Evolutionary conservation across 1,284 basidiomycete genomes (phyloP).

Genomic region (Melampsora larici-populina): DNA sequence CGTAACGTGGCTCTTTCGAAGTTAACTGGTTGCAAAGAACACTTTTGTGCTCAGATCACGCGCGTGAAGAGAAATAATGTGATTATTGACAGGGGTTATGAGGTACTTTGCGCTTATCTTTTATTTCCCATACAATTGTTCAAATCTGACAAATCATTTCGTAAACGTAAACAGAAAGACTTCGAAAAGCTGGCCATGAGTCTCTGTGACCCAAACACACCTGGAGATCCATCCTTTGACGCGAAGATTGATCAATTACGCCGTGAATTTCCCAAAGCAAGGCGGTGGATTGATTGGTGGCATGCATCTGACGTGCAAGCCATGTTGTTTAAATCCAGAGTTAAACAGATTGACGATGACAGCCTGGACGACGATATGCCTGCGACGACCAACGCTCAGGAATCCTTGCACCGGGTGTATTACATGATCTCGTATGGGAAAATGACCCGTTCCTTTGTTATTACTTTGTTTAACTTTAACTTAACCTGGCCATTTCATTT

Average conservation of each 20-base stretch:
- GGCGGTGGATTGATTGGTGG: slow-evolving; percentile 17
- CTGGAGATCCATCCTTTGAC: background rate
- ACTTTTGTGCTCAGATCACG: background rate
- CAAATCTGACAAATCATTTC: too few species aligned
- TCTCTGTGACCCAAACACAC: background rate
- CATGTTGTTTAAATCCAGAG: background rate
- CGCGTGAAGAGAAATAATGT: background rate
- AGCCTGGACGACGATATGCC: background rate
- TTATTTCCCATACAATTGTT: too few species aligned
- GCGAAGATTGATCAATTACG: background rate
- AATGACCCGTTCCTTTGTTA: background rate
- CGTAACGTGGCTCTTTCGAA: too few species aligned
- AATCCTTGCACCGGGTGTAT: too few species aligned
- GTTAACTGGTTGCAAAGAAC: too few species aligned
- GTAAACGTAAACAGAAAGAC: background rate
- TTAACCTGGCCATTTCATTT: too few species aligned
- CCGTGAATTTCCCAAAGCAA: background rate
- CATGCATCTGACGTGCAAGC: background rate
- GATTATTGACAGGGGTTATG: background rate
- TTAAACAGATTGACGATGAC: background rate
- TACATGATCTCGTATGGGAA: slow-evolving; percentile 6
- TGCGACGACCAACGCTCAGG: background rate
- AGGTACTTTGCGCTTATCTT: too few species aligned
- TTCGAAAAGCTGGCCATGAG: background rate
- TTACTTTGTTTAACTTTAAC: too few species aligned